A percentile compares a stretch with the other conserved stretches of the same genome.
Evolutionary conservation across 495 filamentous ascomycete genomes (phyloP).

Genomic region (Talaromyces proteolyticus): DNA sequence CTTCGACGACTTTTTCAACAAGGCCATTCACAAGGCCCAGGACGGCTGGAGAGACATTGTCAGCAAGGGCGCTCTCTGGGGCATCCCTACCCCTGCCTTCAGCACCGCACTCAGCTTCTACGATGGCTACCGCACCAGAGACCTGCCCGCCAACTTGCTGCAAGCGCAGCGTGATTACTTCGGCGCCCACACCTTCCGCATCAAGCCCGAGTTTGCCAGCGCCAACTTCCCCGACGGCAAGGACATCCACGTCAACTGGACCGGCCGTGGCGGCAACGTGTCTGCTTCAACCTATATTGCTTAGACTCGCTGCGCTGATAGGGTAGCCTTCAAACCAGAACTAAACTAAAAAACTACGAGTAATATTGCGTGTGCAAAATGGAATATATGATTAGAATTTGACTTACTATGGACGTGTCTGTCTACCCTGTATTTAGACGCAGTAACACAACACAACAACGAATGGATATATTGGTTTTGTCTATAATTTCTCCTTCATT

Average conservation of each 20-base stretch:
- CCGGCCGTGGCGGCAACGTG: slow-evolving; percentile 92
- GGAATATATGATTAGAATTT: neutral
- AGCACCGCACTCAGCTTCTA: slow-evolving; percentile 95
- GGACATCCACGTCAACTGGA: slow-evolving; percentile 99
- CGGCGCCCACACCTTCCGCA: slow-evolving; percentile 94
- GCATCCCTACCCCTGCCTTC: slow-evolving; percentile 93
- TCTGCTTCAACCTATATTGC: slow-evolving; percentile 95
- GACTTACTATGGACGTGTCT: too few relatives aligned
- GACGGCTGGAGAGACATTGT: slow-evolving; percentile 93
- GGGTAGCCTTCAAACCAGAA: too few relatives aligned
- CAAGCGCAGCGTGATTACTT: slow-evolving; percentile 99
- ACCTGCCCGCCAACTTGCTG: slow-evolving; percentile 94
- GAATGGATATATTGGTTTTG: neutral
- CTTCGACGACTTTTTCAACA: slow-evolving; percentile 99
- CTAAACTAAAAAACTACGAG: too few relatives aligned
- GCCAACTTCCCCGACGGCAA: slow-evolving; percentile 78
- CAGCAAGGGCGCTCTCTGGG: slow-evolving; percentile 83
- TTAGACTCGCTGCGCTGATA: slow-evolving; percentile 45
- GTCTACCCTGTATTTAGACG: neutral
- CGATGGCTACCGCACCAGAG: slow-evolving; percentile 92
- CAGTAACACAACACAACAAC: neutral
- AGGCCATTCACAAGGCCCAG: slow-evolving; percentile 95
- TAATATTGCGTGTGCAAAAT: too few relatives aligned
- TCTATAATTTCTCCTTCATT: too few relatives aligned
- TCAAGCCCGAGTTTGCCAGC: slow-evolving; percentile 87